Evolutionary conservation across 2,329 filamentous ascomycete species (phyloP).

Genomic region (Fusarium pseudonygamai): DNA sequence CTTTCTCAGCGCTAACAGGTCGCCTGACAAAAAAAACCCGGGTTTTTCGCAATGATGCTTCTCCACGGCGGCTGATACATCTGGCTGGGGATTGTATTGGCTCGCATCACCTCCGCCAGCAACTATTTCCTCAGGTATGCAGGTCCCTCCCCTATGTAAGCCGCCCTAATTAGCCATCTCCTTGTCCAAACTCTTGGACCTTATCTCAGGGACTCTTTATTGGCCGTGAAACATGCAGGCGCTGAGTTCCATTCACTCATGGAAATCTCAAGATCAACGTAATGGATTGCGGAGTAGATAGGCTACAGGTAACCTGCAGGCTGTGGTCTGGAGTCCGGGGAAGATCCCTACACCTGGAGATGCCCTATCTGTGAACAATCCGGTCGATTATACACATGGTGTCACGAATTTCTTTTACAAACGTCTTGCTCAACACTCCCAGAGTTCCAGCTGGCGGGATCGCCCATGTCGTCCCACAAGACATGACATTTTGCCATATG

Average conservation of each 20-base stretch:
- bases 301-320: neutral
- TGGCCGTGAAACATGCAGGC: conserved; percentile 9
- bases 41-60: conserved; percentile 30
- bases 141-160: conserved; percentile 27
- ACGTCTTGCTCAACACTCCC: neutral
- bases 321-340: conserved; percentile 3
- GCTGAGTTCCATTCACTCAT: conserved; percentile 25
- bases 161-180: conserved; percentile 27
- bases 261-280: conserved; percentile 30
- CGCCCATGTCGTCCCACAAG: conserved; percentile 8
- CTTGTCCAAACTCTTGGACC: conserved; percentile 1
- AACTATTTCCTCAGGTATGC: conserved; percentile 23
- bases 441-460: neutral
- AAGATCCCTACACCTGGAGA: conserved; percentile 2
- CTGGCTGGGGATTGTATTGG: conserved; percentile 27
- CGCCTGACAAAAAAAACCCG: conserved; percentile 34
- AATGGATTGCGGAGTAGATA: conserved; percentile 29
- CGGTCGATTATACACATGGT: conserved; percentile 4
- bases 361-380: neutral
- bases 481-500: conserved; percentile 8
- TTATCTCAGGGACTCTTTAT: conserved; percentile 34
- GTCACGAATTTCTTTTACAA: neutral
- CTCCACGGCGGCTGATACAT: conserved; percentile 42
- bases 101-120: conserved; percentile 33
- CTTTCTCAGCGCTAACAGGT: conserved; percentile 24